phyloP scores from a whole-genome alignment of 164 flowering plant genomes.

The Liriodendron chinense region DNA sequence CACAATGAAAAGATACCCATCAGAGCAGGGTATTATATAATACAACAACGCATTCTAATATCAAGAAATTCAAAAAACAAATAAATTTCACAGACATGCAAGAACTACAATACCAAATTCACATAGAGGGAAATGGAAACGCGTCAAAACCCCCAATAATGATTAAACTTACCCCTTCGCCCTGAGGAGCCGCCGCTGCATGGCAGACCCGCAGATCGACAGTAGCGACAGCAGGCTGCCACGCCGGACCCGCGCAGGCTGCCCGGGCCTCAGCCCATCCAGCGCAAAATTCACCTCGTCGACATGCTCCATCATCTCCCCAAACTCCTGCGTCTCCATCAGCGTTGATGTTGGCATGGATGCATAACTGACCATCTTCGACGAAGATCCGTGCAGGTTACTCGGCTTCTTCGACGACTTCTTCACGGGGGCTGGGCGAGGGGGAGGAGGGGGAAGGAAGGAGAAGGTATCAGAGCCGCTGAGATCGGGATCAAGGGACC shows the following conservation, averaged over 20 bases:
- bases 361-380: conserved; percentile 15
- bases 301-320: conserved; percentile 96
- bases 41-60: too few relatives aligned
- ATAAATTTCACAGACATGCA: background rate
- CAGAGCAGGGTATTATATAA: too few relatives aligned
- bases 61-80: background rate
- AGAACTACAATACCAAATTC: background rate
- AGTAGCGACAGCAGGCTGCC: conserved; percentile 76
- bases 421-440: background rate
- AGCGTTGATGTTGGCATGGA: conserved; percentile 50
- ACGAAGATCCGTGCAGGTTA: conserved; percentile 2
- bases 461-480: conserved; percentile 14
- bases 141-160: background rate
- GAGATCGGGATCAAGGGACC: conserved; percentile 46
- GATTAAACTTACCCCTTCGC: conserved; percentile 61
- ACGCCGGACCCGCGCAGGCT: conserved; percentile 59
- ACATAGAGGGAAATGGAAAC: background rate
- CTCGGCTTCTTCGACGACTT: conserved; percentile 26
- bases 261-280: conserved; percentile 76
- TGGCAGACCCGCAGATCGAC: conserved; percentile 54
- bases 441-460: conserved; percentile 17
- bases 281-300: conserved; percentile 93
- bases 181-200: conserved; percentile 69
- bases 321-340: conserved; percentile 96
- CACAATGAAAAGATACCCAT: too few relatives aligned